Percentiles rank a stretch among this genome's conserved stretches.
Evolutionary conservation across 257 asterid species (phyloP).

Genomic region (Nicotiana noctiflora): DNA sequence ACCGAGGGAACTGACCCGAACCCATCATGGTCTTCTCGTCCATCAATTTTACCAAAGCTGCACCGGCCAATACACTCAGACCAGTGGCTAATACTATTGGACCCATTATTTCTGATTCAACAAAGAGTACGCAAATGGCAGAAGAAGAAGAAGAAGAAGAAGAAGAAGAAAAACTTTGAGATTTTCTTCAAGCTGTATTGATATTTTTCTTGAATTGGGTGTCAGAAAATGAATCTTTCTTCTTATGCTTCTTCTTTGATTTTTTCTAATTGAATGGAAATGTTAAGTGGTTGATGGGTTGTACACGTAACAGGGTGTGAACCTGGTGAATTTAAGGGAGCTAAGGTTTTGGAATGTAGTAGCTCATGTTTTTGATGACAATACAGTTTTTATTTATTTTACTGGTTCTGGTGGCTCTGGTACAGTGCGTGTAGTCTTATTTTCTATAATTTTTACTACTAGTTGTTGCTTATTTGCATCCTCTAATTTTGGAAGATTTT

Average conservation of each 20-base stretch:
- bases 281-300: slow-evolving; percentile 41
- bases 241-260: background rate
- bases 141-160: background rate
- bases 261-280: background rate
- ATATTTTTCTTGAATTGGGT: slow-evolving; percentile 2
- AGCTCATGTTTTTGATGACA: background rate
- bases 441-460: no score
- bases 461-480: background rate
- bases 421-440: no score
- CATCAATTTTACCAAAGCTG: slow-evolving; percentile 55
- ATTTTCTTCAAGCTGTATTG: background rate
- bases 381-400: background rate
- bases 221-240: background rate
- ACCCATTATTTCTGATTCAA: slow-evolving; percentile 34
- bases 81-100: slow-evolving; percentile 52
- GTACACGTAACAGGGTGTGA: slow-evolving; percentile 46
- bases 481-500: background rate
- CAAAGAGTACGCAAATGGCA: background rate
- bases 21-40: slow-evolving; percentile 68
- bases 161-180: background rate
- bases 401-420: background rate
- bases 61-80: slow-evolving; percentile 38
- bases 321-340: slow-evolving; percentile 18
- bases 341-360: slow-evolving; percentile 5
- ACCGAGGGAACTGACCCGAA: slow-evolving; percentile 60